These are phyloP conservation scores for Aureobasidium sp. DNA, from an alignment of 2,329 filamentous ascomycete genomes.

Conservation along the genomic window DNA sequence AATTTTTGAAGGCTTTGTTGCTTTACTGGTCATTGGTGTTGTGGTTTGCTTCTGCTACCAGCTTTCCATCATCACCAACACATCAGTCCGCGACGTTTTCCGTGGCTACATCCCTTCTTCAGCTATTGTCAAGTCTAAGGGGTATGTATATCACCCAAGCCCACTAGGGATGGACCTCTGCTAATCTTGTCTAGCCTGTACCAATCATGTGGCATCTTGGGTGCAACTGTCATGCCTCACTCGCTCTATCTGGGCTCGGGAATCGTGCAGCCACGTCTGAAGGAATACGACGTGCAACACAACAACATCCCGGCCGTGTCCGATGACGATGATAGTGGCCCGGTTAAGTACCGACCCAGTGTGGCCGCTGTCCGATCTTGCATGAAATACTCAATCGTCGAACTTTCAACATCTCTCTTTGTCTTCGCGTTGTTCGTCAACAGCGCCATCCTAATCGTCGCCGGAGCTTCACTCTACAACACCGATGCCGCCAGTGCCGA, in stretches of 20 bases:
- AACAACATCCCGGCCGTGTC: constrained; percentile 22
- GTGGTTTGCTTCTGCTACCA: constrained; percentile 65
- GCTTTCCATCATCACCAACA: constrained; percentile 52
- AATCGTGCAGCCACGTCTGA: constrained; percentile 58
- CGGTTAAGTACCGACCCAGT: constrained; percentile 31
- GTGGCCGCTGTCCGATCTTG: constrained; percentile 32
- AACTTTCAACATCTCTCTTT: constrained; percentile 33
- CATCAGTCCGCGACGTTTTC: constrained; percentile 52
- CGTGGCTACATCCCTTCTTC: constrained; percentile 56
- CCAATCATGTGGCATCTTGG: constrained; percentile 67
- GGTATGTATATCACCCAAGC: constrained; percentile 27
- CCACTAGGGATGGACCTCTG: not conserved
- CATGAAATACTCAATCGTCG: constrained; percentile 33
- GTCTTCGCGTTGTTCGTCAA: constrained; percentile 38
- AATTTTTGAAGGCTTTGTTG: constrained; percentile 58
- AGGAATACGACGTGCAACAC: constrained; percentile 51
- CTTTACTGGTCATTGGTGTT: constrained; percentile 56
- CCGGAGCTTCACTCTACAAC: constrained; percentile 65
- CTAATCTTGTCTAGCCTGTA: constrained; percentile 41
- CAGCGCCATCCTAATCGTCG: constrained; percentile 38
- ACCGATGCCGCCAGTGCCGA: constrained; percentile 56
- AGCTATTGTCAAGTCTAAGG: constrained; percentile 50
- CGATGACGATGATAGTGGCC: constrained; percentile 19
- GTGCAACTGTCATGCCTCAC: constrained; percentile 67
- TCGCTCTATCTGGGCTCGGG: constrained; percentile 61